Evolutionary conservation across 306 rosid species (phyloP), one percentile per base, ranked within the genome.

Genomic region (Medicago arabica): DNA sequence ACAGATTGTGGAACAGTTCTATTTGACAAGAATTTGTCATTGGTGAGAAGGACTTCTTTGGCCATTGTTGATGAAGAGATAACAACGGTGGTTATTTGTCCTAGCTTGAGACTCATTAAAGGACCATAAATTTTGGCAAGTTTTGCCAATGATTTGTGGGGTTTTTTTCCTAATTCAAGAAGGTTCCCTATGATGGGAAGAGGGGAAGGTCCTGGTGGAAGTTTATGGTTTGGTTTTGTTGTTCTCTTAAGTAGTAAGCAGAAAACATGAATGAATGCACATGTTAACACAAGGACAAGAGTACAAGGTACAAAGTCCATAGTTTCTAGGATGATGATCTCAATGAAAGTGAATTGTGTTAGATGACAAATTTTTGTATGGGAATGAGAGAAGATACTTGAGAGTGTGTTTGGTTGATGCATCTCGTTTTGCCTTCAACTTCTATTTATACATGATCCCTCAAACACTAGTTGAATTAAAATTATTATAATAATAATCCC

Each of bases 381-480:
- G 61, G 61, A 55, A 54, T 1, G 9, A 18, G 25, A 57, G 23
- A 9, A 16, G 15, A 53, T 34, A 34, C 23, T 49, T 2, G 5
- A 53, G 63, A 9, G 8, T 19, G 8, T 19, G 14, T 57, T 57
- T 34, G 53, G n/a, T 64, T 64, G 63, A 49, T 53, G 75, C 8
- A 5, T 71, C 38, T 17, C 18, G 36, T 11, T 40, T 18, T 14
- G 19, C 38, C 0, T 2, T 68, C 58, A 72, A 25, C 58, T 41
- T 34, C 44, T 9, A 58, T 73, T 59, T 73, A 73, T 59, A 73
- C 58, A 58, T 21, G 58, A 70, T 14, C 11, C 28, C 12, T 31
- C 12, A 17, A 51, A 36, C 75, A 53, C 46, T 13, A 9, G 9
- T 18, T 34, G 13, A 17, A 70, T 31, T 49, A 31, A 34, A 16